Conservation (phyloP, 2,329 filamentous ascomycete genomes). For the Pestalotiopsis sp. region DNA sequence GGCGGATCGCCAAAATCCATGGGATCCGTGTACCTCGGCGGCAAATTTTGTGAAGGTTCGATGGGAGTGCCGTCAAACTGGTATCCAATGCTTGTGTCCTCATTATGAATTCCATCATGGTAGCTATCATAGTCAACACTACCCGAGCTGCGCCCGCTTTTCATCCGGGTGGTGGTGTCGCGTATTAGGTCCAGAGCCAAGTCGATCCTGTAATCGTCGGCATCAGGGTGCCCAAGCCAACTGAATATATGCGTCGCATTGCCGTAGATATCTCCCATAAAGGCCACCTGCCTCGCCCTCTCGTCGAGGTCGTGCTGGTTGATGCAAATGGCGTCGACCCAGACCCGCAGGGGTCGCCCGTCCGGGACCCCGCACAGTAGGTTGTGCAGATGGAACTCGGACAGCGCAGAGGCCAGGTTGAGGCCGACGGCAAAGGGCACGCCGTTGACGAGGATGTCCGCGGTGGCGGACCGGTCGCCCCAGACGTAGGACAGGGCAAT, state of each 20-base stretch:
- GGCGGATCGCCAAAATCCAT: neutral
- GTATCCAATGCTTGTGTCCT: neutral
- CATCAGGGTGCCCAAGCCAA: conserved; percentile 19
- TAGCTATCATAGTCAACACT: neutral
- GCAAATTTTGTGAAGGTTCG: neutral
- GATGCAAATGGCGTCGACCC: conserved; percentile 26
- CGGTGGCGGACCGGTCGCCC: neutral
- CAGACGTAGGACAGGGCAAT: conserved; percentile 6
- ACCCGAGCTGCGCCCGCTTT: neutral
- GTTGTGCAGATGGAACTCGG: neutral
- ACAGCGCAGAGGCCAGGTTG: conserved; percentile 1
- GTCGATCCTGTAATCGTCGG: neutral
- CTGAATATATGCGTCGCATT: conserved; percentile 18
- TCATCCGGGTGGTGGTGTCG: neutral
- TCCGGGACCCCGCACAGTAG: neutral
- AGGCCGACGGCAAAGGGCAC: neutral
- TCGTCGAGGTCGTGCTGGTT: conserved; percentile 21
- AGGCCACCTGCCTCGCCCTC: conserved; percentile 18
- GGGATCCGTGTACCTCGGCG: neutral
- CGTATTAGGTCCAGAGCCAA: neutral
- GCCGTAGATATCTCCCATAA: conserved; percentile 23
- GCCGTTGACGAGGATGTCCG: neutral
- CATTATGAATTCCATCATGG: neutral
- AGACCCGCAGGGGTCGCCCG: conserved; percentile 9
- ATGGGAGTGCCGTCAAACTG: neutral